Evolutionary conservation across 352 stramenopile genomes (phyloP), one percentile per base, ranked within the genome.

Genomic region (Pythium oligandrum): DNA sequence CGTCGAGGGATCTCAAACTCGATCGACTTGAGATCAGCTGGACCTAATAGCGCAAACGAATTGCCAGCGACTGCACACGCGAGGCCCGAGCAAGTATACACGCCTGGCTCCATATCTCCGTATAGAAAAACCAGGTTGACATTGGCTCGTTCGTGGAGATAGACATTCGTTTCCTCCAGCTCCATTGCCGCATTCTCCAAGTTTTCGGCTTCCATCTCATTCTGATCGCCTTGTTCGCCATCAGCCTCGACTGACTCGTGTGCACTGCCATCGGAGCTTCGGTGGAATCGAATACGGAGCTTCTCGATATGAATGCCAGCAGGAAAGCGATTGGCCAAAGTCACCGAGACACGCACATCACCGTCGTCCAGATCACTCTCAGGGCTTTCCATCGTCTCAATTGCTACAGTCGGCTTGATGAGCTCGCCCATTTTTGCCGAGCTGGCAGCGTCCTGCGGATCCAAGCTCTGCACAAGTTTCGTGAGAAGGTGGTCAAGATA

Each of bases 321-420:
- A 0, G 79, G 66, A 31, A 90, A 88, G 11, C 75, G 70, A 55
- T 88, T 90, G 1, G 68, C 64, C 32, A 90, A 59, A 10, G 57
- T 63, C 12, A 90, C 33, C 3, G 62, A 77, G 6, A 88, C 74
- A 32, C 76, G 71, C 2, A 90, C 73, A 40, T 88, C 66, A 11
- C 79, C 76, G 37, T 86, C 64, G 11, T 81, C 65, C 3, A 86
- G 55, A 44, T 62, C 66, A 33, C 54, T 78, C 0, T 52, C 53
- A n/a, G 55, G 63, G 0, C 69, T 63, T 51, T 87, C 75, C 33
- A 77, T 76, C 0, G 77, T 90, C 59, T 88, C 77, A 4, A 90
- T 58, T 2, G 48, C 33, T 38, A 90, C 51, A 4, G 55, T 64
- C 8, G 76, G 71, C 38, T 60, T 69, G 40, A 88, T 80, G 31